Evolutionary conservation across 2,329 filamentous ascomycete species (phyloP).

Genomic region (Lecanicillium sp.): DNA sequence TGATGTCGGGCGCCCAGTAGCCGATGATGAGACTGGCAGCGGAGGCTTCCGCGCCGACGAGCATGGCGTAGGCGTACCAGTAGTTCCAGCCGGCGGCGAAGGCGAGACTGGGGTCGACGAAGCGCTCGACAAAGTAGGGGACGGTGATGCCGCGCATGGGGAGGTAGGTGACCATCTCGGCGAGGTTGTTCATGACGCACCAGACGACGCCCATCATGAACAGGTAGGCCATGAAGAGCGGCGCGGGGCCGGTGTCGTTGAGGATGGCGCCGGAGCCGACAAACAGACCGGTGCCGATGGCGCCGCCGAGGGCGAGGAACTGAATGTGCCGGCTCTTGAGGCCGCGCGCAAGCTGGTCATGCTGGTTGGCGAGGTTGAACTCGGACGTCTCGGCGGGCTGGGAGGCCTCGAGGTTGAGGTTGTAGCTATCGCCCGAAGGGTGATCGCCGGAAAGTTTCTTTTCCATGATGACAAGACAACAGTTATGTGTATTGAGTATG

Average conservation of each 20-base stretch:
- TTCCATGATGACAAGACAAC: slow-evolving; percentile 15
- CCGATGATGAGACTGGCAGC: slow-evolving; percentile 53
- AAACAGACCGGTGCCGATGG: slow-evolving; percentile 60
- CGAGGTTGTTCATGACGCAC: slow-evolving; percentile 49
- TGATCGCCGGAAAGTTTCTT: slow-evolving; percentile 15
- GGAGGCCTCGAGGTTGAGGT: slow-evolving; percentile 23
- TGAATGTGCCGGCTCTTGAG: slow-evolving; percentile 56
- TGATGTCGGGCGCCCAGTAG: slow-evolving; percentile 53
- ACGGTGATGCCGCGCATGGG: slow-evolving; percentile 52
- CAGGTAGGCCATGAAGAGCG: slow-evolving; percentile 63
- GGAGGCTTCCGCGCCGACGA: slow-evolving; percentile 52
- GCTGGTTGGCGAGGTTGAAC: slow-evolving; percentile 30
- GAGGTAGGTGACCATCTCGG: slow-evolving; percentile 50
- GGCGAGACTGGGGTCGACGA: slow-evolving; percentile 48
- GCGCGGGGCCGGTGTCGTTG: slow-evolving; percentile 53
- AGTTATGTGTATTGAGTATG: not conserved
- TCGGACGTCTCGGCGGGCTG: slow-evolving; percentile 22
- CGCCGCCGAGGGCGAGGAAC: slow-evolving; percentile 52
- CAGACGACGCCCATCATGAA: slow-evolving; percentile 49
- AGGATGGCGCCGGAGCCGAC: slow-evolving; percentile 55
- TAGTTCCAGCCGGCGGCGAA: slow-evolving; percentile 57
- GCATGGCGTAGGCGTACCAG: slow-evolving; percentile 55
- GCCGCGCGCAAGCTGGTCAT: slow-evolving; percentile 47
- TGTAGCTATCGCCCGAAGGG: slow-evolving; percentile 19
- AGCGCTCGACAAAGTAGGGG: slow-evolving; percentile 50